Evolutionary conservation across 805 yeast genomes (phyloP), one percentile per base, ranked within the genome.

Genomic region (Starmerella etchellsii): DNA sequence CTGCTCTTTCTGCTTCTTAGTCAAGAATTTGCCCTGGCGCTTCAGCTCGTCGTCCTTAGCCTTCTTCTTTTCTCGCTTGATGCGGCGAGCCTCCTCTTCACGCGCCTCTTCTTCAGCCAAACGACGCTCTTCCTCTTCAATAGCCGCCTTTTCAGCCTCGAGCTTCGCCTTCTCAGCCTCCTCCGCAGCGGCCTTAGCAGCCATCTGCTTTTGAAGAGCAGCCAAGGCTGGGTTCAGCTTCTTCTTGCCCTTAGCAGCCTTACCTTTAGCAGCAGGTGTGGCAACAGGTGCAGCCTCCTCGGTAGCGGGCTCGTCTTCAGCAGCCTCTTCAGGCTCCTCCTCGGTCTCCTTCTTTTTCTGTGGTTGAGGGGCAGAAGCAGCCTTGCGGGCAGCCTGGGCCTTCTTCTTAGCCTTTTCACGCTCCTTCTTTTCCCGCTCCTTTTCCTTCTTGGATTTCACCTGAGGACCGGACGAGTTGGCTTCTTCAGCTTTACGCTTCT

Each of bases 1-100:
- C 60, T 85, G 94, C 62, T 85, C 95, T 64, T 81, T 84, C 69
- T 91, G 98, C 59, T 87, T 88, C 68, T 83, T 91, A 44, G 95
- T 81, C 58, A 91, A 66, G 41, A 78, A 76, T 59, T 91, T 91
- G 57, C 99, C 99, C 64, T 88, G 96, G 27, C 95, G 91, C 65
- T 82, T 83, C 60, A 91, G 74, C 65, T 83, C 88, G 55, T 91
- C 98, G 51, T 74, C 79, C 69, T 81, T 85, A 44, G 72, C 71
- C 64, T 72, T 80, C 56, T 88, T 96, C 59, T 75, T 81, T 63
- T 91, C 98, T 55, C 77, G 83, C 73, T 81, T 88, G 41, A 63
- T 64, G n/a, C 52, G 51, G 38, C 66, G 66, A 39, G 70, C 77
- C 51, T 68, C 73, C 49, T 71, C 79, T 52, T 66, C 72, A 26